Evolutionary conservation across 2,329 filamentous ascomycete genomes (phyloP).

Genomic region (Trichoderma sp.): DNA sequence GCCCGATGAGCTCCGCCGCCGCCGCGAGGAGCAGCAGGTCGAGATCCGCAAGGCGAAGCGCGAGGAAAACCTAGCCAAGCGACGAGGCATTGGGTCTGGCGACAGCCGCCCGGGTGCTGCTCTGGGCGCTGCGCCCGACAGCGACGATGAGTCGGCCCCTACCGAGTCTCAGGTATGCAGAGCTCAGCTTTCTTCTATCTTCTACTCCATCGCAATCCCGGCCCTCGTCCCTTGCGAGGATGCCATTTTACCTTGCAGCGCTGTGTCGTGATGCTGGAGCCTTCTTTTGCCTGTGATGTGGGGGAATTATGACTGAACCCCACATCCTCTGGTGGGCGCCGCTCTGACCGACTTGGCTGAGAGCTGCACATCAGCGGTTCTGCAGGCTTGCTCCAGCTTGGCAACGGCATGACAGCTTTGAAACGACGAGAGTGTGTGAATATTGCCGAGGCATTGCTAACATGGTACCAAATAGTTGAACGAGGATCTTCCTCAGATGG

Average conservation of each 20-base stretch:
- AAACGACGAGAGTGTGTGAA: background rate
- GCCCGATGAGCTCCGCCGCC: conserved; percentile 96
- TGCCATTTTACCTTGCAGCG: conserved; percentile 16
- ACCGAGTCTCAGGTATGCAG: conserved; percentile 88
- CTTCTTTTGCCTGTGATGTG: conserved; percentile 38
- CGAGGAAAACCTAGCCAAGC: conserved; percentile 98
- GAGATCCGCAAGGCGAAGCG: conserved; percentile 99
- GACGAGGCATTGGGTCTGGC: conserved; percentile 86
- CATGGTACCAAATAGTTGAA: conserved; percentile 68
- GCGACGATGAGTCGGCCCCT: conserved; percentile 93
- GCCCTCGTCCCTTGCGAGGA: background rate
- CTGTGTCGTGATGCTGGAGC: conserved; percentile 26
- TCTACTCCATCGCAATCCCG: conserved; percentile 27
- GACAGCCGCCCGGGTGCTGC: conserved; percentile 80
- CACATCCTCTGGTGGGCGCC: conserved; percentile 37
- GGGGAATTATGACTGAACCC: conserved; percentile 42
- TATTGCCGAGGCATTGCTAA: conserved; percentile 7
- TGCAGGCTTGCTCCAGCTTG: conserved; percentile 6
- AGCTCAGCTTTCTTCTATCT: background rate
- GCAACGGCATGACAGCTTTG: background rate
- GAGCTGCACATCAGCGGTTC: conserved; percentile 26
- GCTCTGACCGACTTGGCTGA: conserved; percentile 30
- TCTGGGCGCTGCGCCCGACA: conserved; percentile 87
- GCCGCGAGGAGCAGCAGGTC: conserved; percentile 98
- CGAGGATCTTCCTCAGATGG: conserved; percentile 98